phyloP scores from a whole-genome alignment of 31 red algal genomes.

The Odonthalia washingtoniensis region DNA sequence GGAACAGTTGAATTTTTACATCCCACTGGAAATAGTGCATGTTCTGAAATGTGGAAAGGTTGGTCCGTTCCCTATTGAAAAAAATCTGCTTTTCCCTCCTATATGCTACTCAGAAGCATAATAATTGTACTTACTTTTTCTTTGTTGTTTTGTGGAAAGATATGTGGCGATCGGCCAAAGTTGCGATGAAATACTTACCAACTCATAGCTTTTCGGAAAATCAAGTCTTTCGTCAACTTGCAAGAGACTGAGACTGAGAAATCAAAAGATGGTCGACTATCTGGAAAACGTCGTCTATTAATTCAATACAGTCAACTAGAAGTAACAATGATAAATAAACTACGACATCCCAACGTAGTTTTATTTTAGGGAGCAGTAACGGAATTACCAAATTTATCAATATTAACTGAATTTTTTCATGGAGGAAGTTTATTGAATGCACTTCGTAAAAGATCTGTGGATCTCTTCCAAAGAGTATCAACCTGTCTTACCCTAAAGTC shows the following conservation, averaged over 20 bases:
- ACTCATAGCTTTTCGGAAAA: not conserved
- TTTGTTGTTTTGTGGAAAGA: too few species aligned
- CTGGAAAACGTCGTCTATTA: slow-evolving; percentile 46
- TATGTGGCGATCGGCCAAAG: slow-evolving; percentile 87
- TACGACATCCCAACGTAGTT: slow-evolving; percentile 94
- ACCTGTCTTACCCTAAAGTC: too few species aligned
- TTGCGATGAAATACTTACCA: slow-evolving; percentile 56
- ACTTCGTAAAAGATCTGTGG: slow-evolving; percentile 80
- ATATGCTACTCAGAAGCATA: too few species aligned
- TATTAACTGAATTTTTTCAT: slow-evolving; percentile 98
- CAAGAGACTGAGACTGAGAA: not conserved
- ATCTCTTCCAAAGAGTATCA: too few species aligned
- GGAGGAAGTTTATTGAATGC: slow-evolving; percentile 94
- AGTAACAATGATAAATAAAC: slow-evolving; percentile 92
- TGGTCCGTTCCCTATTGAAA: too few species aligned
- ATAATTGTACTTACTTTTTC: too few species aligned
- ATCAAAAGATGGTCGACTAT: slow-evolving; percentile 5
- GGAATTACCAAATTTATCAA: slow-evolving; percentile 79
- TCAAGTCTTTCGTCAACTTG: not conserved
- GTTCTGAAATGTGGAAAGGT: slow-evolving; percentile 93
- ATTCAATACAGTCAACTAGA: slow-evolving; percentile 88
- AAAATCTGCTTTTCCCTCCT: too few species aligned
- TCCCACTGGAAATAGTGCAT: slow-evolving; percentile 87
- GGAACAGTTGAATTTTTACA: slow-evolving; percentile 70
- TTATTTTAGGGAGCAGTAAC: slow-evolving; percentile 91